A percentile compares a stretch with the other conserved stretches of the same genome.
Evolutionary conservation across 2,329 filamentous ascomycete genomes (phyloP).

Genomic region (Trichoderma aggressivum): DNA sequence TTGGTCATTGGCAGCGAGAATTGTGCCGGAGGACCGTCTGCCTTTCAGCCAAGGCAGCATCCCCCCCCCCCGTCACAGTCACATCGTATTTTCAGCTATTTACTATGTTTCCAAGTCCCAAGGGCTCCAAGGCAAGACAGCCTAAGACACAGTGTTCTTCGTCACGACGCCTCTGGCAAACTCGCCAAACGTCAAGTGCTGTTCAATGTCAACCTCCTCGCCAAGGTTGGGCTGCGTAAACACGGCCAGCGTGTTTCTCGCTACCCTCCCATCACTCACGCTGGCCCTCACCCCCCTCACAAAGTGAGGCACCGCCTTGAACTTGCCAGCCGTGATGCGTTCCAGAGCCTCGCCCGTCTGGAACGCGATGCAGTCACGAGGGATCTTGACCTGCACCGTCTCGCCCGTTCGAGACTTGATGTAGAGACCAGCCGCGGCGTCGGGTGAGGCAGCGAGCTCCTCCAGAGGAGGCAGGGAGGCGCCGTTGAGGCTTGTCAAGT

Average conservation of each 20-base stretch:
- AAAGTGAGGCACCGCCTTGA: conserved; percentile 95
- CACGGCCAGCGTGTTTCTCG: conserved; percentile 86
- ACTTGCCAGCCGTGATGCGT: conserved; percentile 83
- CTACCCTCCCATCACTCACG: conserved; percentile 52
- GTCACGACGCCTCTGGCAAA: conserved; percentile 64
- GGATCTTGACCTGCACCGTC: conserved; percentile 89
- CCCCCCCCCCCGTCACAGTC: not conserved
- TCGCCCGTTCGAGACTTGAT: conserved; percentile 81
- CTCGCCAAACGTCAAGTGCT: conserved; percentile 68
- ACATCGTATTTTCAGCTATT: not conserved
- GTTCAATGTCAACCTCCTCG: conserved; percentile 68
- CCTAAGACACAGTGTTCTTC: conserved; percentile 53
- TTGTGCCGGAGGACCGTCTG: not conserved
- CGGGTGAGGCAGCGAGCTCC: conserved; percentile 74
- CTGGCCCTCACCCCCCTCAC: conserved; percentile 70
- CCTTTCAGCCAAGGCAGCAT: conserved; percentile 5
- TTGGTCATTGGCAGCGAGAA: not conserved
- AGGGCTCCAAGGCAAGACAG: not conserved
- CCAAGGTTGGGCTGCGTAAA: conserved; percentile 95
- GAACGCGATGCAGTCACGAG: conserved; percentile 86
- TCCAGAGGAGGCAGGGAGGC: conserved; percentile 50
- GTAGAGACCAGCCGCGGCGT: conserved; percentile 85
- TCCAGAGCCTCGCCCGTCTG: conserved; percentile 93
- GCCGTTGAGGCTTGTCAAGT: conserved; percentile 22
- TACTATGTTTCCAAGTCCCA: not conserved